Percentiles rank a stretch among this genome's conserved stretches.
Conservation (phyloP, 176 grass and related monocot genomes). For the Phyllostachys edulis region DNA sequence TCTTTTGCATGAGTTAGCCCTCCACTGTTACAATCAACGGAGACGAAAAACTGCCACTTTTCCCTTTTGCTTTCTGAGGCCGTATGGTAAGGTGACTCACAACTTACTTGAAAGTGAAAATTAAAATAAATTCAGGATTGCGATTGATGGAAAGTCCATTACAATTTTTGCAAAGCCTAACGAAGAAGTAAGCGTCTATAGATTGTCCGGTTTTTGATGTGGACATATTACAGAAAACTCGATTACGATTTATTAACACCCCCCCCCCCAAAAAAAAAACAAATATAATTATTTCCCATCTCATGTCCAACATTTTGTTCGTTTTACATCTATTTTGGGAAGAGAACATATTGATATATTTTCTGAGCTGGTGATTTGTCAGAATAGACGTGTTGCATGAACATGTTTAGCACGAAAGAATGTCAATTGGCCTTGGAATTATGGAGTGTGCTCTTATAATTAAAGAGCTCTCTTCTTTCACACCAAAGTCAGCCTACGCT, state of each 20-base stretch:
- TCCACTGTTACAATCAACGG: background rate
- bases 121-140: background rate
- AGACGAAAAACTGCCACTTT: background rate
- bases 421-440: background rate
- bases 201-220: background rate
- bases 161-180: background rate
- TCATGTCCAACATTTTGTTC: constrained; percentile 4
- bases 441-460: background rate
- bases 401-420: background rate
- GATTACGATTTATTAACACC: constrained; percentile 10
- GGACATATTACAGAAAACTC: background rate
- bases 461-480: background rate
- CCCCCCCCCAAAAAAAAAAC: no score
- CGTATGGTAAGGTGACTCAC: background rate
- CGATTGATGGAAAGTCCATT: background rate
- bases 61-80: background rate
- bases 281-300: background rate
- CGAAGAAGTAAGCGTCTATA: background rate
- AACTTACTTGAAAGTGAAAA: background rate
- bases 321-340: background rate
- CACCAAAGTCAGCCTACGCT: background rate
- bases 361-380: constrained; percentile 23
- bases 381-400: constrained; percentile 1
- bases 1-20: background rate
- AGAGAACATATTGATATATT: background rate